Base-by-base conservation (phyloP, 805 yeast species). In the Yarrowia osloensis region DNA sequence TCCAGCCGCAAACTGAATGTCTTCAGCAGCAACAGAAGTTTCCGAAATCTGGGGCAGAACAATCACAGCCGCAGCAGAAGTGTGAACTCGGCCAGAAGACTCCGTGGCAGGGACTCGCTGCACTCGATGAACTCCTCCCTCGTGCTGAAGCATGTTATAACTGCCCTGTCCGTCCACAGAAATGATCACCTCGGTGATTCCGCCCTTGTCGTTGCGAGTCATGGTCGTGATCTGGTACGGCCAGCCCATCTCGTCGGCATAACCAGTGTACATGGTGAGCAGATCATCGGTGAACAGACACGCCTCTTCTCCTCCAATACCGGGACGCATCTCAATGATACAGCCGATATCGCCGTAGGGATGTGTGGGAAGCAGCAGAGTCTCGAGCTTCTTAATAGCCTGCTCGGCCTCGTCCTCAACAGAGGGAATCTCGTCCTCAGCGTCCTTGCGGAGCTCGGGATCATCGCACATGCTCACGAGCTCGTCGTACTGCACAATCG, bases 251-350 rank as follows among this genome's bases (percentile, higher is more conserved):
- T 77, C 71, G 67, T 83, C 83, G 40, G 94, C 90, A 74, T 85
- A 92, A 67, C 84, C 86, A 29, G 82, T 78, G 76, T 95, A 95
- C 98, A 95, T 91, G 68, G 83, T 82, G 68, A 91, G 77, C 67
- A 95, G 78, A 74, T 95, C 95, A 44, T 83, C 84, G 0, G 98
- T 85, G 76, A 95, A 95, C 15, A 95, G 83, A 74, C 88, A 87
- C 0, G 99, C 97, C 74, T 95, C 99, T 6, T 87, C 85, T 2
- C 99, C 99, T 17, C 99, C 99, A 1, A 94, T 91, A 8, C 99
- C 99, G 0, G 98, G 98, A 67, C 98, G 82, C 15, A 95, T 77
- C 75, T 95, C 99, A 21, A 95, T 70, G 2, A 95, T 79, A 55
- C 97, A 88, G 0, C 95, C 86, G 69, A 85, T 86, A 54, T 90